Evolutionary conservation across 169 alveolate species (phyloP).

Genomic region (Plasmodium adleri): DNA sequence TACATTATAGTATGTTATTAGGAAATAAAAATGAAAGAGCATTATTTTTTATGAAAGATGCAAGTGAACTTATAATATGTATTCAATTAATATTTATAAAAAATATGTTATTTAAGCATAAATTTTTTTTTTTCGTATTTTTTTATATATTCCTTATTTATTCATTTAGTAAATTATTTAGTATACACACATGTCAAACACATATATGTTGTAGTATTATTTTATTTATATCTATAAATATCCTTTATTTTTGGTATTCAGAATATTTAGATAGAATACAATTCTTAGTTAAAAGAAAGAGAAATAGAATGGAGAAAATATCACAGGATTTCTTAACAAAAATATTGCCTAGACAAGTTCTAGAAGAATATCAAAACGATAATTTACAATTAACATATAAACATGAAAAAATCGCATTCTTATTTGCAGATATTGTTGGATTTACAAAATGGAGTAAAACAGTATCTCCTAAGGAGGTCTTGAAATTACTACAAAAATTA

Average conservation of each 20-base stretch:
- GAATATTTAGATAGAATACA: slow-evolving; percentile 90
- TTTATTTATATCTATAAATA: slow-evolving; percentile 78
- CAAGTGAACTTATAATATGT: slow-evolving; percentile 80
- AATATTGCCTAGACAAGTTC: slow-evolving; percentile 92
- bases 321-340: slow-evolving; percentile 90
- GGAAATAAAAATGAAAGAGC: slow-evolving; percentile 30
- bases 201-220: slow-evolving; percentile 79
- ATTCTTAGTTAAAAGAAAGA: slow-evolving; percentile 88
- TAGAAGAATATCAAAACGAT: slow-evolving; percentile 91
- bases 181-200: slow-evolving; percentile 71
- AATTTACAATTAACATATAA: slow-evolving; percentile 87
- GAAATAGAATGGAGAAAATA: slow-evolving; percentile 89
- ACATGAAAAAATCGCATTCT: slow-evolving; percentile 96
- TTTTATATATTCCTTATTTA: slow-evolving; percentile 83
- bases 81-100: slow-evolving; percentile 85
- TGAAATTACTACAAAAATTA: slow-evolving; percentile 92
- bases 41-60: slow-evolving; percentile 68
- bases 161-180: slow-evolving; percentile 82
- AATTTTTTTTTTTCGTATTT: slow-evolving; percentile 83
- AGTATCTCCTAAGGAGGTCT: slow-evolving; percentile 92
- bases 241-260: slow-evolving; percentile 84
- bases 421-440: slow-evolving; percentile 99
- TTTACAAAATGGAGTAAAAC: slow-evolving; percentile 96
- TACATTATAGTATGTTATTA: slow-evolving; percentile 43
- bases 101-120: slow-evolving; percentile 89